These are phyloP conservation scores for Coniosporium tulheliwenetii DNA, from an alignment of 2,329 filamentous ascomycete species.

Conservation along the genomic window DNA sequence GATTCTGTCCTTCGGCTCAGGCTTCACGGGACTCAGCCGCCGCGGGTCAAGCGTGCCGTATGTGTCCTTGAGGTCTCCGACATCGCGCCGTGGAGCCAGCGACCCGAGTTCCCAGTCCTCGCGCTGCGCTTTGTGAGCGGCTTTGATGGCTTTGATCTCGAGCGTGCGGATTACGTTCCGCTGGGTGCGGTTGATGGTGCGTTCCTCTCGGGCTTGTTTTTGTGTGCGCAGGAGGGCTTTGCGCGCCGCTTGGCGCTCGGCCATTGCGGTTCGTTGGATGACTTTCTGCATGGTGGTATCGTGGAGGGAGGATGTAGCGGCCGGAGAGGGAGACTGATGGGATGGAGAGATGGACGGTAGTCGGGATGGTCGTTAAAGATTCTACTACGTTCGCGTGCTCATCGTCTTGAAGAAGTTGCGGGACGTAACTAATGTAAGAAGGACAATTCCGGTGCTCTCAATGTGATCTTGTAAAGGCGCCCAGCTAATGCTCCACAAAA, in stretches of 20 bases:
- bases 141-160: slow-evolving; percentile 21
- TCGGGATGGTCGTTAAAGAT: background rate
- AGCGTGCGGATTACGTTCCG: slow-evolving; percentile 9
- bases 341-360: background rate
- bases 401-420: too few relatives aligned
- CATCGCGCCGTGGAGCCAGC: slow-evolving; percentile 60
- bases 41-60: slow-evolving; percentile 41
- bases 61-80: slow-evolving; percentile 39
- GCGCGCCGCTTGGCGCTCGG: slow-evolving; percentile 45
- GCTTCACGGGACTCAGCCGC: slow-evolving; percentile 17
- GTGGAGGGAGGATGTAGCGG: background rate
- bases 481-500: too few relatives aligned
- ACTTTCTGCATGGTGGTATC: slow-evolving; percentile 50
- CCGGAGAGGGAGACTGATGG: background rate
- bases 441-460: too few relatives aligned
- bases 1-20: slow-evolving; percentile 21
- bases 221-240: slow-evolving; percentile 9
- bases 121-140: slow-evolving; percentile 40
- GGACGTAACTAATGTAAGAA: too few relatives aligned
- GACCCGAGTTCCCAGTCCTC: slow-evolving; percentile 71
- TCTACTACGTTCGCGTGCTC: too few relatives aligned
- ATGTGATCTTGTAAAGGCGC: too few relatives aligned
- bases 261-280: slow-evolving; percentile 48
- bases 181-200: slow-evolving; percentile 5
- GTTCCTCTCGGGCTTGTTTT: slow-evolving; percentile 9